Evolutionary conservation across 1,284 basidiomycete genomes (phyloP).

Genomic region (Mrakiaceae sp.): DNA sequence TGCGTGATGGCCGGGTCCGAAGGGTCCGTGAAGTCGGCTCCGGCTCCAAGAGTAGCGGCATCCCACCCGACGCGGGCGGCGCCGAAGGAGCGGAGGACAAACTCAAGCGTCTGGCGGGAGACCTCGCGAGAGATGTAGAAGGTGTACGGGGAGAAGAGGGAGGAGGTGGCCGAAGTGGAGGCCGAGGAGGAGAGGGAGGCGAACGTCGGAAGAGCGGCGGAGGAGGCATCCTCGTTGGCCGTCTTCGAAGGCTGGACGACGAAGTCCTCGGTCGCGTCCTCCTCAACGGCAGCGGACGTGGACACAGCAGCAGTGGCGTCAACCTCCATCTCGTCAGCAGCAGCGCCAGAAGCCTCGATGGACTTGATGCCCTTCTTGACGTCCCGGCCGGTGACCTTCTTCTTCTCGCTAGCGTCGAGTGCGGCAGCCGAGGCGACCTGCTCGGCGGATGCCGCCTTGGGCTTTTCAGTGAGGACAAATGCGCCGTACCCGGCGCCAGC

Average conservation of each 20-base stretch:
- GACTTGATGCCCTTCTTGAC: constrained; percentile 42
- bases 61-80: constrained; percentile 47
- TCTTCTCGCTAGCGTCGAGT: constrained; percentile 28
- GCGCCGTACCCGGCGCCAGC: constrained; percentile 82
- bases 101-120: constrained; percentile 86
- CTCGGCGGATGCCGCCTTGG: constrained; percentile 21
- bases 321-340: constrained; percentile 19
- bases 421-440: constrained; percentile 27
- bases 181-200: constrained; percentile 46
- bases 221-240: constrained; percentile 35
- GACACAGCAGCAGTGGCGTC: constrained; percentile 30
- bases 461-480: constrained; percentile 58
- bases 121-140: constrained; percentile 95
- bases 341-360: constrained; percentile 27
- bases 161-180: constrained; percentile 41
- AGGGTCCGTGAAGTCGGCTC: constrained; percentile 61
- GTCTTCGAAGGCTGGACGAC: constrained; percentile 48
- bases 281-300: constrained; percentile 34
- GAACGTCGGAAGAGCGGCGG: constrained; percentile 60
- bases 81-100: constrained; percentile 84
- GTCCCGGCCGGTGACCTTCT: constrained; percentile 39
- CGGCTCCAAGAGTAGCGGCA: constrained; percentile 68
- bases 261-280: constrained; percentile 41
- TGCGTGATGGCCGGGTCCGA: constrained; percentile 63
- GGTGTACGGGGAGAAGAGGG: constrained; percentile 73